Evolutionary conservation across 1,284 basidiomycete species (phyloP), one percentile per base, ranked within the genome.

Genomic region (Vanrija sp.): DNA sequence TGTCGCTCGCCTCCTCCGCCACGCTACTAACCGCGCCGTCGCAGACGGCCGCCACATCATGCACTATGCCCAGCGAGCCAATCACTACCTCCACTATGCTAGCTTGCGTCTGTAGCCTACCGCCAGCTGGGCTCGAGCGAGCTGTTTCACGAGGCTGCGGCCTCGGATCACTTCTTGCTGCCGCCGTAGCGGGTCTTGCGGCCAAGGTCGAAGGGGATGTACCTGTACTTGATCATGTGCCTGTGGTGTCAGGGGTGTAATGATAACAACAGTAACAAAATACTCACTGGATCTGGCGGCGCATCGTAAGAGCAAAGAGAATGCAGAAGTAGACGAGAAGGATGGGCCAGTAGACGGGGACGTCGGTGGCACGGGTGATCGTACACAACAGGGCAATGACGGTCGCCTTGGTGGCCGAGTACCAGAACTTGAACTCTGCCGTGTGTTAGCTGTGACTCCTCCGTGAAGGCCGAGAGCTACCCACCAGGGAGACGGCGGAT

Each of bases 181-280:
- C 67, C 65, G 3, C 48, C 46, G 49, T 74, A 75, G 44, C 73
- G 65, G 43, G 65, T 62, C 71, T 75, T 76, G 59, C 71, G 69
- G 49, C 73, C 73, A 21, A 75, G 61, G 58, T 74, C 75, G 54
- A 73, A 75, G 14, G 71, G 70, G 28, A 75, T 70, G 76, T 91
- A 95, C 74, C 90, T 92, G 81, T 98, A 97, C 78, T 95, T 95
- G 81, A 96, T 89, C 95, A 98, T 98, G 78, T 98, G 95, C 69
- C 91, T 94, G 72, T 10, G 49, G 23, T 38, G 52, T 61, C 45
- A 60, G 48, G 6, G 25, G 18, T 21, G 7, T 45, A 10, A 23
- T 23, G 44, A 43, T 19, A 28, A 34, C 18, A 12, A 16, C 28
- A 6, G 18, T 19, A 10, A 45, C 15, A 8, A 2, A n/a, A 26